Base-by-base conservation (phyloP, 1,284 basidiomycete species). In the Polyporus tsugae region DNA sequence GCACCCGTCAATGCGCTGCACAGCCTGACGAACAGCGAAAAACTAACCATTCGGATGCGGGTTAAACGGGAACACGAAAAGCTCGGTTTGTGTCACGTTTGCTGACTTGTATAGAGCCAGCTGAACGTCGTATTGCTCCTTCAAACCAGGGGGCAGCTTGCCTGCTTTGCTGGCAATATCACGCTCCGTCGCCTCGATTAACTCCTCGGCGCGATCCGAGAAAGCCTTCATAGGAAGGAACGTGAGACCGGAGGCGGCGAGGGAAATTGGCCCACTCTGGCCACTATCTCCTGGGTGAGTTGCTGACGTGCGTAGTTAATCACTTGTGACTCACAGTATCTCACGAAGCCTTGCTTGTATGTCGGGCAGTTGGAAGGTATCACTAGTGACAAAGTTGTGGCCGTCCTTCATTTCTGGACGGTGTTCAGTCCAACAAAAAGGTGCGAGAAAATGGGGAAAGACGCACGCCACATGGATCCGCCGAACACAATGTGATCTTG, bases 401-500 rank as follows among this genome's bases (percentile, higher is more conserved):
- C 62, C 69, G 11, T 76, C 70, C 10, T 73, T 75, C 60, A 80
- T 73, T 39, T 76, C 78, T 77, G 35, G 6, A 38, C 6, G 35
- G 36, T 4, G 5, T 17, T 59, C 36, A 25, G 38, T 29, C 52
- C 5, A 29, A 19, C 38, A 2, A n/a, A 52, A 13, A 17, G 4
- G n/a, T 3, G n/a, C 6, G 9, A 3, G 44, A n/a, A 6, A 17
- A 46, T 49, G 39, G 52, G n/a, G 19, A 49, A 9, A 10, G 10
- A 59, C 58, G 15, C 53, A 70, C 69, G 19, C 22, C 63, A 67
- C 1, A 10, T 41, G 60, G 55, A 44, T 53, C 72, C 75, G 15
- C 62, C 72, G 33, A 67, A 63, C 11, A 74, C 46, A 7, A 71
- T 61, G 25, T 84, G 84, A 68, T 84, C 83, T 62, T 81, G 80